Evolutionary conservation across 2,329 filamentous ascomycete species (phyloP).

Genomic region (Clarireedia monteithiana): DNA sequence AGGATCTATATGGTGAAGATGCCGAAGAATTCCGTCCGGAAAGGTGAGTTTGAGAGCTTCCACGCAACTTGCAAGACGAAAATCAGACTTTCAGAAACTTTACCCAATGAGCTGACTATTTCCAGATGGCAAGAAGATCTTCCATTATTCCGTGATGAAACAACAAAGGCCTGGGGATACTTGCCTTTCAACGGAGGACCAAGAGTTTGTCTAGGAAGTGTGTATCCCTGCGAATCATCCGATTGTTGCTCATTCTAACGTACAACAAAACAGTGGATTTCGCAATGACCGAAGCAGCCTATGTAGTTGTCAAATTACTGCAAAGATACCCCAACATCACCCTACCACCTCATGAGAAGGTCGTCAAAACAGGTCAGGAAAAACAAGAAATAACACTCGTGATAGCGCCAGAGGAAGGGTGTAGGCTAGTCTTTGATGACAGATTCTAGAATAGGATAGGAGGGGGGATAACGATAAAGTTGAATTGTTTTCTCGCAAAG

Average conservation of each 20-base stretch:
- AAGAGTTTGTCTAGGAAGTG: slow-evolving; percentile 57
- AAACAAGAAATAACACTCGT: neutral
- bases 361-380: neutral
- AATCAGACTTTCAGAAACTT: too few relatives aligned
- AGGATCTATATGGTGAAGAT: slow-evolving; percentile 62
- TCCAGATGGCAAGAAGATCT: slow-evolving; percentile 31
- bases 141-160: neutral
- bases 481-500: too few relatives aligned
- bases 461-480: too few relatives aligned
- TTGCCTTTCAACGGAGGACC: slow-evolving; percentile 67
- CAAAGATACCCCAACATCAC: neutral
- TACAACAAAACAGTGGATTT: neutral
- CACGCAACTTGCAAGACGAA: too few relatives aligned
- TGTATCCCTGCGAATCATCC: neutral
- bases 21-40: slow-evolving; percentile 66
- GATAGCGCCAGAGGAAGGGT: neutral
- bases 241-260: neutral
- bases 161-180: slow-evolving; percentile 50
- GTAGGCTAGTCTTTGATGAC: neutral
- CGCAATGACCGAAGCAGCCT: neutral
- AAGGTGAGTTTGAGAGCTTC: slow-evolving; percentile 47
- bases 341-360: neutral
- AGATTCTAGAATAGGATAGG: neutral
- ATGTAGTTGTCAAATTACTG: neutral
- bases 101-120: slow-evolving; percentile 34